Percentiles rank a stretch among this genome's conserved stretches.
phyloP scores from a whole-genome alignment of 345 rosid species.

The Cardamine resedifolia region DNA sequence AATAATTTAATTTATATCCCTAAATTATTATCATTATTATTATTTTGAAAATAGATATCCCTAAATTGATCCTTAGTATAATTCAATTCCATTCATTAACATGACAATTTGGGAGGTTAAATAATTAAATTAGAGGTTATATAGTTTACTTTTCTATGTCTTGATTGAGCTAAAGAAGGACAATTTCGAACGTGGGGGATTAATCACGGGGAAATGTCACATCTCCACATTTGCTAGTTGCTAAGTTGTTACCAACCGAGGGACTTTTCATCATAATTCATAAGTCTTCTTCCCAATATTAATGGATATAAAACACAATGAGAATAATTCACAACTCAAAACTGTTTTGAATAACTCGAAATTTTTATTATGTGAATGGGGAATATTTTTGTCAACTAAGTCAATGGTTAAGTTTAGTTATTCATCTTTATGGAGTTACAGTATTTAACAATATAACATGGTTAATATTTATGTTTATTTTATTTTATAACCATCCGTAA shows the following conservation, averaged over 20 bases:
- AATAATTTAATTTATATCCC: not conserved
- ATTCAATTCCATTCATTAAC: slow-evolving; percentile 3
- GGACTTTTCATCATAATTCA: slow-evolving; percentile 7
- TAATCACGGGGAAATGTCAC: not conserved
- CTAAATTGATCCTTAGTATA: not conserved
- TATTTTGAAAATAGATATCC: too few relatives aligned
- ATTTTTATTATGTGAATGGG: not conserved
- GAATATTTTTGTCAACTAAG: not conserved
- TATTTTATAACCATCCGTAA: too few relatives aligned
- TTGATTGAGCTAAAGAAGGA: slow-evolving; percentile 7
- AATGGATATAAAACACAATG: not conserved
- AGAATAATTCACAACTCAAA: slow-evolving; percentile 17
- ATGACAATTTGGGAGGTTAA: not conserved
- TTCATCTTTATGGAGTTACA: not conserved
- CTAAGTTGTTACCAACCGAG: slow-evolving; percentile 22
- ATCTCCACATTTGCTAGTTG: slow-evolving; percentile 23
- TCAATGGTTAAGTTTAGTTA: not conserved
- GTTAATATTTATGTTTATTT: not conserved
- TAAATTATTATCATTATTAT: too few relatives aligned
- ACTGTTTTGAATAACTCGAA: not conserved
- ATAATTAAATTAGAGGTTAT: not conserved
- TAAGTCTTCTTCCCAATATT: not conserved
- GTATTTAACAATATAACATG: not conserved
- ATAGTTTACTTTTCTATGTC: slow-evolving; percentile 11
- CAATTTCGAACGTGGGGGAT: slow-evolving; percentile 19